Evolutionary conservation across 164 flowering plant genomes (phyloP), one percentile per base, ranked within the genome.

Genomic region (Protea cynaroides): DNA sequence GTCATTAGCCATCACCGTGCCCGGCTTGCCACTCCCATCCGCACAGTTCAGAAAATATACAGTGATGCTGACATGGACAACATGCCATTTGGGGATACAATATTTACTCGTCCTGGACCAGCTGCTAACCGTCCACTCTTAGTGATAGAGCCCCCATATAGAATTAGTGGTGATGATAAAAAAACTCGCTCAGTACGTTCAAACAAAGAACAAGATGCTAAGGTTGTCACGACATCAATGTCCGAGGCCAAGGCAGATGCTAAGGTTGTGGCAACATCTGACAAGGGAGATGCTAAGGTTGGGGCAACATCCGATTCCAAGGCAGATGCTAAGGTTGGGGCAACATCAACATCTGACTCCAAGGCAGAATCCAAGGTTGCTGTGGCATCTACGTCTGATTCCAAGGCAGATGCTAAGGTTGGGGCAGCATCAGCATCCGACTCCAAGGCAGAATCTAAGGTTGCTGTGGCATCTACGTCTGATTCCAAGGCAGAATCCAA

Each of bases 1-100:
- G 97, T 94, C 63, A 86, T 94, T 74, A 84, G 92, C 70, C 98
- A 94, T 79, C 98, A 94, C 66, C 80, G 82, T 17, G 86, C 87
- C 19, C 72, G 86, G 44, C 86, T 86, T 51, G 85, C 86, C 22
- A 82, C 86, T 7, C 88, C 88, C 21, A 79, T 86, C 49, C 84
- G 84, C 19, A 81, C 88, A 15, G 69, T 81, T 49, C 82, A 78
- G 71, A 80, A 78, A 74, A 65, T 80, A 44, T 75, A 70, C 36
- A 70, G 74, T 29, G 82, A 84, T 15, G 69, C 84, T 0, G 90
- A 84, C 67, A 53, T 82, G 64, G 95, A 90, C 61, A 81, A 72
- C 58, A 46, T 76, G 19, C 86, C 95, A 52, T 84, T 79, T 71
- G 70, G 83, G 14, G 86, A 80, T 34, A 66, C 81, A 10, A 63